Conservation (phyloP, 352 stramenopile genomes). For the Globisporangium acanthophoron region DNA sequence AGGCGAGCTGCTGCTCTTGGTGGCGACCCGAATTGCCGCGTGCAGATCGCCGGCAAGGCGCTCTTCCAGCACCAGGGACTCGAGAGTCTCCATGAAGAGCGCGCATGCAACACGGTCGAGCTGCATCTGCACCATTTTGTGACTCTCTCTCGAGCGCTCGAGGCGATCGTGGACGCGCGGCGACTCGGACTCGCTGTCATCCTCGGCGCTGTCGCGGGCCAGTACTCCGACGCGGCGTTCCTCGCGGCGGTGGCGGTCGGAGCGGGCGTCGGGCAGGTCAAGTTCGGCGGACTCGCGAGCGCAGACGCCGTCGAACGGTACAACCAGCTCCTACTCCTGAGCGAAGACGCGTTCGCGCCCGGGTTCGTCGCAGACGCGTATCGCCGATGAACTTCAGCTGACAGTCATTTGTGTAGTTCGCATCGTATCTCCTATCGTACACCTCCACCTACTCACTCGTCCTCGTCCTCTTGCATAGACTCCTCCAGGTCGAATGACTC, state of each 20-base stretch:
- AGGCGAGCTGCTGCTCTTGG: constrained; percentile 16
- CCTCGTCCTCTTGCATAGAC: constrained; percentile 55
- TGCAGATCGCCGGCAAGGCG: constrained; percentile 42
- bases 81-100: constrained; percentile 38
- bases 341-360: constrained; percentile 34
- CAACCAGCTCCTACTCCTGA: constrained; percentile 44
- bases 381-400: constrained; percentile 10
- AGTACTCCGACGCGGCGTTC: constrained; percentile 31
- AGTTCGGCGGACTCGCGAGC: constrained; percentile 53
- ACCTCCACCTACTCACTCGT: constrained; percentile 6
- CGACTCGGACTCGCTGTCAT: constrained; percentile 48
- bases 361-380: constrained; percentile 35
- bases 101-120: constrained; percentile 56
- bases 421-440: background rate
- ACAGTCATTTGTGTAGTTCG: no score
- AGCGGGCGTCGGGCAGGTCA: constrained; percentile 53
- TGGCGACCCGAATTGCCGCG: constrained; percentile 34
- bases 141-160: constrained; percentile 39
- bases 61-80: constrained; percentile 33
- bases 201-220: constrained; percentile 29
- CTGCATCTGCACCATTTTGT: constrained; percentile 49
- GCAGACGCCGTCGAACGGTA: constrained; percentile 46
- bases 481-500: constrained; percentile 76
- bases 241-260: constrained; percentile 45
- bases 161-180: constrained; percentile 37